These are phyloP conservation scores for Pleurotus platypus DNA, from an alignment of 768 basidiomycete species.

Conservation along the genomic window DNA sequence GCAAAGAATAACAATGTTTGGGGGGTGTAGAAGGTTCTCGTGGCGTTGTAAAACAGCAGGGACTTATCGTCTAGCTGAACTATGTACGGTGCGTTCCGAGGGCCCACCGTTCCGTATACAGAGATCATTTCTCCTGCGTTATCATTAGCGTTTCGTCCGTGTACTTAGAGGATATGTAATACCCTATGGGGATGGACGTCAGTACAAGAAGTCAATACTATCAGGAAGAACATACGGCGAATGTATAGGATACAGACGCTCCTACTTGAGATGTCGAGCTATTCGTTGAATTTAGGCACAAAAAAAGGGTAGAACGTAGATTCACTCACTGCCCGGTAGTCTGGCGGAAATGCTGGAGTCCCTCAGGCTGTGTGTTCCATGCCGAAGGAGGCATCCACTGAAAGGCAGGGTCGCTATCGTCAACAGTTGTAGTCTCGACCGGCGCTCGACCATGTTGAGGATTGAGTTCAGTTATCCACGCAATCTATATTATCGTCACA, in stretches of 20 bases:
- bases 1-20: conserved; percentile 19
- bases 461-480: conserved; percentile 15
- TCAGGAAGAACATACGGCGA: conserved; percentile 11
- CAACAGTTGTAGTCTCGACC: conserved; percentile 8
- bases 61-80: conserved; percentile 20
- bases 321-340: conserved; percentile 26
- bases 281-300: not conserved
- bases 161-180: not conserved
- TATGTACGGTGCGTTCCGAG: conserved; percentile 16
- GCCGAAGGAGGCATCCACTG: conserved; percentile 19
- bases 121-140: conserved; percentile 20
- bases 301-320: not conserved
- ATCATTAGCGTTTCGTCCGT: conserved; percentile 2
- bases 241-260: conserved; percentile 14
- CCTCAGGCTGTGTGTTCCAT: conserved; percentile 22
- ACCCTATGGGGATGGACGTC: not conserved
- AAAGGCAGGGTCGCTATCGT: conserved; percentile 26
- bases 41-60: conserved; percentile 15
- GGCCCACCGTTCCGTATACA: conserved; percentile 32
- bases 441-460: conserved; percentile 1
- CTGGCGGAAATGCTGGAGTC: conserved; percentile 22
- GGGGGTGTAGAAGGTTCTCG: conserved; percentile 9
- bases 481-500: conserved; percentile 12
- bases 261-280: conserved; percentile 14
- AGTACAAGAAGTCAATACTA: not conserved